phyloP scores from a whole-genome alignment of 129 eudicot genomes.

The Chrysanthemum seticuspe region DNA sequence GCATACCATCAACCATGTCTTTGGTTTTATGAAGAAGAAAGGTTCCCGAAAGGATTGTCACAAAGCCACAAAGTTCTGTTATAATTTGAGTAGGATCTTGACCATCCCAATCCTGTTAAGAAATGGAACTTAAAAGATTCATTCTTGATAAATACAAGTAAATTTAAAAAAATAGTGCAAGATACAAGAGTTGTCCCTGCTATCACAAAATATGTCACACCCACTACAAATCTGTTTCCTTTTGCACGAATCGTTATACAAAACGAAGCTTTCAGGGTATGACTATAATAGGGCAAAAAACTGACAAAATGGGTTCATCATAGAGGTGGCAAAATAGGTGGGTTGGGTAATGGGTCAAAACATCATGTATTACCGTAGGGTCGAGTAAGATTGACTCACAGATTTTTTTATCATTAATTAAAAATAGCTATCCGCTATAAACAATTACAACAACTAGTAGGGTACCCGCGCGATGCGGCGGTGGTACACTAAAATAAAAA shows the following conservation, averaged over 20 bases:
- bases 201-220: background rate
- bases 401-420: background rate
- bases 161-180: constrained; percentile 5
- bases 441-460: background rate
- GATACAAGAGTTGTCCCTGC: background rate
- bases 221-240: background rate
- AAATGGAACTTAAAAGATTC: background rate
- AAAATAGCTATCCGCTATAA: background rate
- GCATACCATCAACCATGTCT: constrained; percentile 85
- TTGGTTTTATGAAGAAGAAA: constrained; percentile 96
- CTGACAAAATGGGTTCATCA: background rate
- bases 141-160: background rate
- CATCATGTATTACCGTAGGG: background rate
- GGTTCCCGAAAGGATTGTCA: constrained; percentile 92
- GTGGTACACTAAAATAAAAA: too few species aligned
- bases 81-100: constrained; percentile 87
- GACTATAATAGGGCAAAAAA: too few species aligned
- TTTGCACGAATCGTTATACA: background rate
- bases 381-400: background rate
- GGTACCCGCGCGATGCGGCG: too few species aligned
- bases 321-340: background rate
- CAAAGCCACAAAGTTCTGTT: constrained; percentile 96
- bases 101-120: constrained; percentile 89
- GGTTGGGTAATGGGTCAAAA: background rate
- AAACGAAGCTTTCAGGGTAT: background rate